Conservation (phyloP, 1,284 basidiomycete genomes). For the Fistulina hepatica region DNA sequence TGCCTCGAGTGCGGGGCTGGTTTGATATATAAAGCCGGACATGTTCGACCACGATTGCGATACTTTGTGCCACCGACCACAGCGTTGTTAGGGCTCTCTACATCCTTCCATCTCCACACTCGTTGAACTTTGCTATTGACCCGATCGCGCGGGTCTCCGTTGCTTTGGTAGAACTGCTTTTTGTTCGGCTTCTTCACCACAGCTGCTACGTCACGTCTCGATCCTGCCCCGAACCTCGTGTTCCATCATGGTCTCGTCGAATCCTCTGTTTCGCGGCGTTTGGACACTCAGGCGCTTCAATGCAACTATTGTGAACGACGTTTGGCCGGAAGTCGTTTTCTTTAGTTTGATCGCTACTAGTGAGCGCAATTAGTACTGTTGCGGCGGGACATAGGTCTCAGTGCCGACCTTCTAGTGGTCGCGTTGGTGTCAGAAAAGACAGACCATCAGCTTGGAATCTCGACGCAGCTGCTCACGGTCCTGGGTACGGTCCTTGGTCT, state of each 20-base stretch:
- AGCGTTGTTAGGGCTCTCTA: too few species aligned
- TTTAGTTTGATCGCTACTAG: slow-evolving; percentile 44
- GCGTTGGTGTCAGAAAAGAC: slow-evolving; percentile 37
- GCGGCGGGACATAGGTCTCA: slow-evolving; percentile 1
- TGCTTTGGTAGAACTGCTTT: too few species aligned
- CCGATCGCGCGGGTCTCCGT: too few species aligned
- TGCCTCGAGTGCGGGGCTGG: too few species aligned
- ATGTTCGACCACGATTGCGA: too few species aligned
- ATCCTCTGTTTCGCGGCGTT: slow-evolving; percentile 33
- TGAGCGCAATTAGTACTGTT: slow-evolving; percentile 22
- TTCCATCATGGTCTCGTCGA: slow-evolving; percentile 31
- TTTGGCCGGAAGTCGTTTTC: slow-evolving; percentile 50
- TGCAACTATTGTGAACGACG: slow-evolving; percentile 52
- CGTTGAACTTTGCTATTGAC: too few species aligned
- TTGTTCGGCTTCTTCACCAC: too few species aligned
- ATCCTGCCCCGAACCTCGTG: not conserved
- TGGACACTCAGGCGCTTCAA: slow-evolving; percentile 44
- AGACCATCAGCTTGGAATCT: slow-evolving; percentile 29
- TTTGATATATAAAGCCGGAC: too few species aligned
- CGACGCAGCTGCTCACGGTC: slow-evolving; percentile 42
- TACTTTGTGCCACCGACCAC: too few species aligned
- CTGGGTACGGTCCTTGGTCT: slow-evolving; percentile 61
- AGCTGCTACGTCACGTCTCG: too few species aligned
- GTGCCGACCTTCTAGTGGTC: slow-evolving; percentile 34
- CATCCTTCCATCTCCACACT: too few species aligned